Evolutionary conservation across 1,284 basidiomycete genomes (phyloP), one percentile per base, ranked within the genome.

Genomic region (Fomitiporia mediterranea): DNA sequence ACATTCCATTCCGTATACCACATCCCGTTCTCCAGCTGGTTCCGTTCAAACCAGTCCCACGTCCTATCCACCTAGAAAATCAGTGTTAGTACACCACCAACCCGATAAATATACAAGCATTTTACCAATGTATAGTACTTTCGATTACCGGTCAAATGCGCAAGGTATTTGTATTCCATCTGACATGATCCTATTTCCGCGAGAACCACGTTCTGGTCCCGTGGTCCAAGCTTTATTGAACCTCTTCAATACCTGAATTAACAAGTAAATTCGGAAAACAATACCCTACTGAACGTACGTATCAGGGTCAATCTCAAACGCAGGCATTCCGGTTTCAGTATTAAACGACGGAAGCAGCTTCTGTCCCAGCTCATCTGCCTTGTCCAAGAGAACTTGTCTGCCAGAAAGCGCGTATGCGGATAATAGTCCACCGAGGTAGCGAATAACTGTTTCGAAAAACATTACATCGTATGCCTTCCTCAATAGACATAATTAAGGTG

Each of bases 371-470:
- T 81, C 74, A 52, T 82, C 78, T 5, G 82, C 82, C 32, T 75
- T 73, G 25, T 68, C 62, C 28, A 82, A 68, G 19, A 81, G 67
- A 1, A 78, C 57, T 2, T 61, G 60, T 55, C 80, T 71, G 19
- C 69, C 66, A 1, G 85, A 83, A 0, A 95, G 71, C 21, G 93
- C 89, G 66, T 93, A 89, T 0, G 88, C 91, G 2, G 90, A 89
- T 3, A 94, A 72, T 7, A 94, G 69, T 4, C 91, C 91, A 9
- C 92, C 93, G 2, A 96, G 78, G 68, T 94, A 94, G 23, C 93
- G 81, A 57, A 95, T 96, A 21, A 84, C 80, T 0, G 91, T 94
- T 69, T 96, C 93, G 62, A 95, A 95, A 61, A 85, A 88, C 0
- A 85, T 82, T 0, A 75, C 77, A 34, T 67, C 62, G 55, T 68